phyloP scores from a whole-genome alignment of 192 early-diverging fungal genomes.

The Paraglomus occultum region DNA sequence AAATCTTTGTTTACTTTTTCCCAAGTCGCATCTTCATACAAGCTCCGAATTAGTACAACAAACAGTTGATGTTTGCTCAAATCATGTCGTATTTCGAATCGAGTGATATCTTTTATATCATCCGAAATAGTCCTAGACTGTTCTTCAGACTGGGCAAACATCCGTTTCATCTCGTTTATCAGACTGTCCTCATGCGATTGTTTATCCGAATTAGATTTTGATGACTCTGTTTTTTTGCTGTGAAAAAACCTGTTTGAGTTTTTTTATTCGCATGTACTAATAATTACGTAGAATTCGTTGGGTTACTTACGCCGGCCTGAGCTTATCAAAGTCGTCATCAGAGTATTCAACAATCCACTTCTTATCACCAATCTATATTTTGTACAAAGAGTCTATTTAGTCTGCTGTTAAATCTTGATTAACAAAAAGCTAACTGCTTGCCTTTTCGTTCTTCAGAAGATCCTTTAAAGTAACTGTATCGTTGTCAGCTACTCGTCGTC shows the following conservation, averaged over 20 bases:
- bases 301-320: too few relatives aligned
- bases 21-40: constrained; percentile 55
- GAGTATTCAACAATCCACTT: too few relatives aligned
- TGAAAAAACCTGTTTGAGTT: too few relatives aligned
- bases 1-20: constrained; percentile 40
- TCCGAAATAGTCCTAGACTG: constrained; percentile 46
- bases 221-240: constrained; percentile 29
- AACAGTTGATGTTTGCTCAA: constrained; percentile 77
- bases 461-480: constrained; percentile 6
- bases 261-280: too few relatives aligned
- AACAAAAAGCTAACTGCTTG: neutral
- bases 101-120: constrained; percentile 78
- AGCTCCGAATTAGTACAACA: constrained; percentile 57
- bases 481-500: neutral
- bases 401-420: neutral
- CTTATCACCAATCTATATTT: too few relatives aligned
- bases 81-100: constrained; percentile 80
- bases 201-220: constrained; percentile 22
- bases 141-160: constrained; percentile 36
- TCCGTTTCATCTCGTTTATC: constrained; percentile 55
- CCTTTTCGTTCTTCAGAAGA: neutral
- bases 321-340: too few relatives aligned
- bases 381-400: too few relatives aligned
- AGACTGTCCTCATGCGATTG: constrained; percentile 42
- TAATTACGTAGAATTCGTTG: too few relatives aligned